Evolutionary conservation across 2,329 filamentous ascomycete genomes (phyloP).

Genomic region (Ustilaginoidea virens): DNA sequence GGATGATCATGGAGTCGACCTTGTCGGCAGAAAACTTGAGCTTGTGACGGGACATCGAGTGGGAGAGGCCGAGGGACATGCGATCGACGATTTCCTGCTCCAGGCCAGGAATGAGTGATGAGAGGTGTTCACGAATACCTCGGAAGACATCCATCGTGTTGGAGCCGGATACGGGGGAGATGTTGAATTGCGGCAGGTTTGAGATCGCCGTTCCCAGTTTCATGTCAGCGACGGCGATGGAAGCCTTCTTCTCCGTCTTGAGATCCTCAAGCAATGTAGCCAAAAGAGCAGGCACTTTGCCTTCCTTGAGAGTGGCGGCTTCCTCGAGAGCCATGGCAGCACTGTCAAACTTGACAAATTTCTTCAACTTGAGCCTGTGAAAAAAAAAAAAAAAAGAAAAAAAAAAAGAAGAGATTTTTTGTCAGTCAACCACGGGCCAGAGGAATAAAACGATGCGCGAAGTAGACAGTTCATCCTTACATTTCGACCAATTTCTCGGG

Average conservation of each 20-base stretch:
- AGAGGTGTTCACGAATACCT: conserved; percentile 80
- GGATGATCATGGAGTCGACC: conserved; percentile 98
- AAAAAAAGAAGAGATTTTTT: too few species aligned
- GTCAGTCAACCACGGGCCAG: background rate
- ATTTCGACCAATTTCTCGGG: conserved; percentile 77
- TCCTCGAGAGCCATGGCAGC: conserved; percentile 82
- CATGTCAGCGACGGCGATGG: conserved; percentile 82
- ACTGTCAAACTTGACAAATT: conserved; percentile 95
- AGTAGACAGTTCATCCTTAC: conserved; percentile 32
- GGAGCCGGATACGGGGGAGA: conserved; percentile 57
- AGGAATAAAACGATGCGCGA: background rate
- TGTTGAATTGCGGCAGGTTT: conserved; percentile 75
- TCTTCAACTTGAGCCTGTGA: conserved; percentile 88
- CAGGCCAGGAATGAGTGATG: conserved; percentile 80
- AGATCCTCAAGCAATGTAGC: conserved; percentile 69
- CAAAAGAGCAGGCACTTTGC: conserved; percentile 85
- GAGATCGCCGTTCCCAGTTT: conserved; percentile 87
- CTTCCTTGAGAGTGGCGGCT: conserved; percentile 74
- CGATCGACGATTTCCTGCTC: conserved; percentile 74
- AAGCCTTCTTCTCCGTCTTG: conserved; percentile 96
- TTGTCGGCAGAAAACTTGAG: conserved; percentile 98
- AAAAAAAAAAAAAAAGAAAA: too few species aligned
- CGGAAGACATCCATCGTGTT: conserved; percentile 69
- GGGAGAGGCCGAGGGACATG: conserved; percentile 90
- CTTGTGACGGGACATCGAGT: conserved; percentile 93